Conservation (phyloP, 78 protist genomes). For the Dictyostelium purpureum region DNA sequence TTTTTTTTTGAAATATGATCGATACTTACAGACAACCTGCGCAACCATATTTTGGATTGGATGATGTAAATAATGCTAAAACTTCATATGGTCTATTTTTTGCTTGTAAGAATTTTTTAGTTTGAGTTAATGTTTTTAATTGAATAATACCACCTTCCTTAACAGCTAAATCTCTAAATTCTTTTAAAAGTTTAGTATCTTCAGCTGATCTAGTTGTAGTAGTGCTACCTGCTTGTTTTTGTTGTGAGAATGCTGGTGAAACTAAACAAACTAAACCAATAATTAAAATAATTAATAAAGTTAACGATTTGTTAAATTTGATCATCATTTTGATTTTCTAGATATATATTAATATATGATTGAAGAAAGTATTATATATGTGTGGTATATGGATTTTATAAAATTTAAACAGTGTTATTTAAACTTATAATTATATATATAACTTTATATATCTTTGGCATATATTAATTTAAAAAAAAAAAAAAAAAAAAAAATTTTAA, state of each 20-base stretch:
- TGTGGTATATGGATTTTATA: too few relatives aligned
- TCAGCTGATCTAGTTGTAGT: not conserved
- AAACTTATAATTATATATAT: too few relatives aligned
- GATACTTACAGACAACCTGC: conserved; percentile 27
- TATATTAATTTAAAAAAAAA: too few relatives aligned
- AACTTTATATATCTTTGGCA: too few relatives aligned
- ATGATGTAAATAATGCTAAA: not conserved
- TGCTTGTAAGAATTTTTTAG: not conserved
- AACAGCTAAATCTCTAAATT: not conserved
- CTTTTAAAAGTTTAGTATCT: not conserved
- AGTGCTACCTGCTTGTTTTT: not conserved
- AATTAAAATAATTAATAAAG: not conserved
- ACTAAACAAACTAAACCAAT: not conserved
- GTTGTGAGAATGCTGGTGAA: not conserved
- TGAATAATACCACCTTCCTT: not conserved
- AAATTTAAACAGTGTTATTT: too few relatives aligned
- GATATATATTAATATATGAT: too few relatives aligned
- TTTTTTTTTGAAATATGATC: not conserved
- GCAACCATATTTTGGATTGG: conserved; percentile 47
- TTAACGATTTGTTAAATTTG: too few relatives aligned
- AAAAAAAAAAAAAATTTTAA: too few relatives aligned
- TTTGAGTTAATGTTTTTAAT: not conserved
- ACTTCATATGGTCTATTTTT: conserved; percentile 39
- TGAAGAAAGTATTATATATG: too few relatives aligned
- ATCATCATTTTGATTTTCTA: too few relatives aligned